A percentile compares a stretch with the other conserved stretches of the same genome.
phyloP scores from a whole-genome alignment of 805 yeast species.

The Kuraishia hungarica region DNA sequence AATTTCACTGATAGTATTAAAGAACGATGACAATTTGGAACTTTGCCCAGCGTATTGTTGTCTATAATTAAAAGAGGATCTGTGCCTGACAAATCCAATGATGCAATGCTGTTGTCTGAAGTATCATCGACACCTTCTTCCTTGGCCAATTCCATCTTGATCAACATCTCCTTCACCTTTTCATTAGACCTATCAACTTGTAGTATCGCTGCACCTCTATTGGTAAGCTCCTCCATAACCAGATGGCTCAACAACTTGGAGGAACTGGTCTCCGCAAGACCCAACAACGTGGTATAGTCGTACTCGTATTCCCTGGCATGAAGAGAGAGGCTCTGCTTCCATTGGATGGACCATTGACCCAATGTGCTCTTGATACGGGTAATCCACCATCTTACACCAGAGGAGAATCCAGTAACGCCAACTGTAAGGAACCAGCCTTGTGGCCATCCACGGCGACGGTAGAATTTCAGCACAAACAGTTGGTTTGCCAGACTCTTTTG shows the following conservation, averaged over 20 bases:
- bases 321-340: slow-evolving; percentile 30
- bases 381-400: slow-evolving; percentile 41
- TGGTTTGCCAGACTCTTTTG: slow-evolving; percentile 12
- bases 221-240: slow-evolving; percentile 40
- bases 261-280: slow-evolving; percentile 33
- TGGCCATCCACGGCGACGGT: slow-evolving; percentile 47
- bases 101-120: slow-evolving; percentile 2
- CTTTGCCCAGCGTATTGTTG: slow-evolving; percentile 26
- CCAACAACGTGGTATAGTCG: slow-evolving; percentile 24
- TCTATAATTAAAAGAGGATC: slow-evolving; percentile 24
- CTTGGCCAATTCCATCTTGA: slow-evolving; percentile 21
- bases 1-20: slow-evolving; percentile 20
- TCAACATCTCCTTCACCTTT: slow-evolving; percentile 12
- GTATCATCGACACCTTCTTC: slow-evolving; percentile 4
- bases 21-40: slow-evolving; percentile 26
- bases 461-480: slow-evolving; percentile 23
- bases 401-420: slow-evolving; percentile 24
- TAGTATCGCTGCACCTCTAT: slow-evolving; percentile 28
- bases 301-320: slow-evolving; percentile 11
- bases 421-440: slow-evolving; percentile 44
- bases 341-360: slow-evolving; percentile 49
- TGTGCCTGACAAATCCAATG: slow-evolving; percentile 14
- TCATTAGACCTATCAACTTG: slow-evolving; percentile 14
- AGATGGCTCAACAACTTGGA: slow-evolving; percentile 41
- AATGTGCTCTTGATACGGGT: slow-evolving; percentile 37